phyloP scores from a whole-genome alignment of 768 basidiomycete genomes.

The Lentinula detonsa region DNA sequence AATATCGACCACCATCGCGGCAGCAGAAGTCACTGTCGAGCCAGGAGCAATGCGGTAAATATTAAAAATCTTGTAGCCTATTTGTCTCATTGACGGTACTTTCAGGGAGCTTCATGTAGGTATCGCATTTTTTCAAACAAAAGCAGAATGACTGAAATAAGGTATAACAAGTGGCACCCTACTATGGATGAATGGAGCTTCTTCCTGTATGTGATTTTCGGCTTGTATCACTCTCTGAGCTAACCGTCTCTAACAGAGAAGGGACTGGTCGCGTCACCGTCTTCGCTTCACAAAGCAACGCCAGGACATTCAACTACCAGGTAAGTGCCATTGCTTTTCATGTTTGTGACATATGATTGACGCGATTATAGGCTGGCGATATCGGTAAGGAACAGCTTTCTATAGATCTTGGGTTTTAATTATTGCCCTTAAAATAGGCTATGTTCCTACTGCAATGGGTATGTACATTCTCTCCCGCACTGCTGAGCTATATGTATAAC shows the following conservation, averaged over 20 bases:
- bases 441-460: constrained; percentile 55
- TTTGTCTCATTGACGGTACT: not conserved
- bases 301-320: constrained; percentile 55
- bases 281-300: constrained; percentile 47
- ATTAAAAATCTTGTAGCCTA: not conserved
- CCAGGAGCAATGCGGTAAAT: constrained; percentile 48
- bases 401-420: not conserved
- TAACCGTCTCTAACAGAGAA: constrained; percentile 26
- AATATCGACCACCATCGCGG: constrained; percentile 45
- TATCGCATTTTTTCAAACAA: not conserved
- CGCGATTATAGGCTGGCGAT: constrained; percentile 40
- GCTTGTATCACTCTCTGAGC: constrained; percentile 1
- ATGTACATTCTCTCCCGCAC: not conserved
- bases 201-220: constrained; percentile 33
- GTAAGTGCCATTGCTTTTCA: constrained; percentile 16
- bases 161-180: constrained; percentile 55
- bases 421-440: constrained; percentile 25
- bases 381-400: constrained; percentile 31
- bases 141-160: not conserved
- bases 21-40: constrained; percentile 52
- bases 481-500: not conserved
- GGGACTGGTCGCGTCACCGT: constrained; percentile 50
- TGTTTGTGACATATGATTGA: not conserved
- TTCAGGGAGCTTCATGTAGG: constrained; percentile 51
- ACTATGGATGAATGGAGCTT: constrained; percentile 61